Percentiles rank a stretch among this genome's conserved stretches.
Conservation (phyloP, 176 grass and related monocot genomes). For the Hordeum marinum region DNA sequence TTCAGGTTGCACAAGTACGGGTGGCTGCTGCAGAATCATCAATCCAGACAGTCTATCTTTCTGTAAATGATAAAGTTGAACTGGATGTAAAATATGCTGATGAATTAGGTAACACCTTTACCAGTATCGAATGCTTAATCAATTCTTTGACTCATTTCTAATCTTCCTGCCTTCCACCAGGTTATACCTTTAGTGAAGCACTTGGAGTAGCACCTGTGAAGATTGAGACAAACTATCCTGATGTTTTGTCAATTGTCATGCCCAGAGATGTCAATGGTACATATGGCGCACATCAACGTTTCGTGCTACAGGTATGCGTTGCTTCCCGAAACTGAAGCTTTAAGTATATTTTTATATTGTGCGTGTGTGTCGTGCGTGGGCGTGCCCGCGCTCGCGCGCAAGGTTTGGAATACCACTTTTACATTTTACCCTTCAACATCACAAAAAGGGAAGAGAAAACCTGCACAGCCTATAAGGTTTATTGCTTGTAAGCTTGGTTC, state of each 20-base stretch:
- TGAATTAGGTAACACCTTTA: slow-evolving; percentile 68
- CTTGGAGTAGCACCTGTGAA: slow-evolving; percentile 81
- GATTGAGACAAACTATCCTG: slow-evolving; percentile 89
- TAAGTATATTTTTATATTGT: background rate
- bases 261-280: slow-evolving; percentile 55
- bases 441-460: background rate
- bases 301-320: slow-evolving; percentile 62
- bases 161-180: slow-evolving; percentile 34
- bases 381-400: too few species aligned
- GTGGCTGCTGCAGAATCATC: slow-evolving; percentile 64
- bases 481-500: slow-evolving; percentile 2
- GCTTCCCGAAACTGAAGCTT: background rate
- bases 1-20: slow-evolving; percentile 83
- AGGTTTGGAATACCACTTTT: background rate
- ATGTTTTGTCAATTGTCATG: slow-evolving; percentile 73
- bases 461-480: background rate
- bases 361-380: background rate
- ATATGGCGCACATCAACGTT: slow-evolving; percentile 33
- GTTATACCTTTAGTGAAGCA: slow-evolving; percentile 85
- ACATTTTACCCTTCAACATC: background rate
- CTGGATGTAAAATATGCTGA: slow-evolving; percentile 78
- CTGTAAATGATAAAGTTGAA: slow-evolving; percentile 60
- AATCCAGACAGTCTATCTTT: slow-evolving; percentile 57
- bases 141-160: background rate
- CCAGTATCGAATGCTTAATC: slow-evolving; percentile 1